These are phyloP conservation scores for Phytophthora cryptogea DNA, from an alignment of 352 stramenopile species.

Conservation along the genomic window DNA sequence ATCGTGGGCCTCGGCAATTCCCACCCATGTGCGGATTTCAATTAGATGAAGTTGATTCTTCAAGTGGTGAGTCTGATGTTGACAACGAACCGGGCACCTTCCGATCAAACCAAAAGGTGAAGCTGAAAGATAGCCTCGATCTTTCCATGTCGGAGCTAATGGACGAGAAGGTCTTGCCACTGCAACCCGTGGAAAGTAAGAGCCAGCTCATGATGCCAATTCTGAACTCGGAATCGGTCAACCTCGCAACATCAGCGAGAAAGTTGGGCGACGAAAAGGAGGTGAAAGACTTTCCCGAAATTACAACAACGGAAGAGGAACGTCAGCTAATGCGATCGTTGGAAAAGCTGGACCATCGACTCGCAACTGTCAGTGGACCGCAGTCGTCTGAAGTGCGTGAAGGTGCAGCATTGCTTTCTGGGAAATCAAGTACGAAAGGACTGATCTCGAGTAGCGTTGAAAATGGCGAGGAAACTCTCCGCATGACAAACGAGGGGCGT, in stretches of 20 bases:
- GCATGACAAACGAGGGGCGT: conserved; percentile 48
- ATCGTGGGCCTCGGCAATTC: neutral
- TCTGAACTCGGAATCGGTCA: too few relatives aligned
- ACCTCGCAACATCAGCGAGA: too few relatives aligned
- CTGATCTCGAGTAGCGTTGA: conserved; percentile 3
- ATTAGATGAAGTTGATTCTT: conserved; percentile 39
- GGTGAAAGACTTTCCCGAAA: too few relatives aligned
- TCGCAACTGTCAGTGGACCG: conserved; percentile 27
- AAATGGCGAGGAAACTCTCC: conserved; percentile 29
- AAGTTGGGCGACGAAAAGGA: too few relatives aligned
- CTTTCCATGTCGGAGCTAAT: conserved; percentile 62
- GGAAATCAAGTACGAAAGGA: too few relatives aligned
- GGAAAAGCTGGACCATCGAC: conserved; percentile 50
- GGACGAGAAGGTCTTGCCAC: too few relatives aligned
- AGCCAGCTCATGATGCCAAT: too few relatives aligned
- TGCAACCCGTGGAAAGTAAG: too few relatives aligned
- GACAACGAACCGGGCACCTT: conserved; percentile 6
- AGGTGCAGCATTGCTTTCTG: neutral
- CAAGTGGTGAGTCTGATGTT: conserved; percentile 28
- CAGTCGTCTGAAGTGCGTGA: conserved; percentile 4
- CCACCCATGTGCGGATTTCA: conserved; percentile 22
- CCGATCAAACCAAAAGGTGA: too few relatives aligned
- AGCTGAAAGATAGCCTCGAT: conserved; percentile 58
- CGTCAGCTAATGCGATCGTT: conserved; percentile 53
- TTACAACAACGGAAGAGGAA: conserved; percentile 31